These are phyloP conservation scores for Mortierella sp. DNA, from an alignment of 371 early-diverging fungal species.

Conservation along the genomic window DNA sequence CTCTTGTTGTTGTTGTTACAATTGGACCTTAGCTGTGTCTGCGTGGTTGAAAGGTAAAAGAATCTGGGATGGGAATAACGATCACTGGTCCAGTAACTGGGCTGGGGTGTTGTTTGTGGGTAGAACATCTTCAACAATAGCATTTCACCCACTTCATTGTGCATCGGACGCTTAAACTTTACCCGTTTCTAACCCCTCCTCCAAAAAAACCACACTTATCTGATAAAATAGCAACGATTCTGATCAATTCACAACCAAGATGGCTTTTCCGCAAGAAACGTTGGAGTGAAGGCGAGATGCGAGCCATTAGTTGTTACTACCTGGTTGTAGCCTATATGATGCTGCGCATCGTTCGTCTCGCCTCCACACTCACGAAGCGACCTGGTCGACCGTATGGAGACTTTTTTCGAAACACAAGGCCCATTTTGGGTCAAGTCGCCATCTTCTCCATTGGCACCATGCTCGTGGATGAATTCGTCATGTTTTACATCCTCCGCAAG, in stretches of 20 bases:
- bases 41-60: constrained; percentile 52
- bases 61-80: background rate
- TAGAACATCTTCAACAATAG: no score
- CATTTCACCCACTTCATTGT: no score
- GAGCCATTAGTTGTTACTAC: constrained; percentile 52
- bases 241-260: constrained; percentile 53
- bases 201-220: background rate
- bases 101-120: background rate
- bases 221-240: constrained; percentile 31
- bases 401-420: constrained; percentile 46
- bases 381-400: constrained; percentile 54
- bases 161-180: no score
- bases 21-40: constrained; percentile 27
- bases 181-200: background rate
- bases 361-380: constrained; percentile 44
- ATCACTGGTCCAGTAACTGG: background rate
- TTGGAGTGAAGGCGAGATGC: constrained; percentile 54
- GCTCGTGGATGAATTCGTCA: constrained; percentile 45
- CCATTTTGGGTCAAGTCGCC: constrained; percentile 41
- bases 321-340: constrained; percentile 53
- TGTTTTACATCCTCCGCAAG: constrained; percentile 56
- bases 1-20: background rate
- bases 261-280: constrained; percentile 55
- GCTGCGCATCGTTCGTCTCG: constrained; percentile 46
- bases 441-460: constrained; percentile 44